Evolutionary conservation across 1,284 basidiomycete species (phyloP).

Genomic region (Sanghuangporus sanghuang): DNA sequence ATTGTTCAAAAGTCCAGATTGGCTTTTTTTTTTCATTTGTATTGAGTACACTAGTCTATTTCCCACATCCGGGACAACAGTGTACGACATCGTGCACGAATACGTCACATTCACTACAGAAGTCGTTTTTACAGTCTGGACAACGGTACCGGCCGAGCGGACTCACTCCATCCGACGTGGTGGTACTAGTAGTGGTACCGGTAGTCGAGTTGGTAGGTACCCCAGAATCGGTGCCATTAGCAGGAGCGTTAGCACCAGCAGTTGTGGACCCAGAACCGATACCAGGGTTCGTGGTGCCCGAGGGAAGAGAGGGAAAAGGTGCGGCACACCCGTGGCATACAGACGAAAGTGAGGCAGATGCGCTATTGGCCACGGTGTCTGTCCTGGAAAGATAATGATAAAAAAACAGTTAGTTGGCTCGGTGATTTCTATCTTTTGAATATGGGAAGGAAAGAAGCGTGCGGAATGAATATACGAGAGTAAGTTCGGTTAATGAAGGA

Average conservation of each 20-base stretch:
- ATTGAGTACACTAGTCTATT: conserved; percentile 25
- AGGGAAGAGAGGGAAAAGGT: conserved; percentile 40
- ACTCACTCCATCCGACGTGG: conserved; percentile 59
- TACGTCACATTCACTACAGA: conserved; percentile 62
- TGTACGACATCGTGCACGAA: conserved; percentile 59
- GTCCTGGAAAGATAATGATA: conserved; percentile 27
- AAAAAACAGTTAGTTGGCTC: conserved; percentile 8
- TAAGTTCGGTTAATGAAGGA: conserved; percentile 9
- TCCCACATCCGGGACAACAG: conserved; percentile 50
- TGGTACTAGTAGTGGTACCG: conserved; percentile 22
- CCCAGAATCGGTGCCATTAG: conserved; percentile 18
- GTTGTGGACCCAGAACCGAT: background rate
- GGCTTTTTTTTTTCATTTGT: conserved; percentile 16
- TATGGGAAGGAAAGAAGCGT: background rate
- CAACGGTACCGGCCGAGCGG: conserved; percentile 78
- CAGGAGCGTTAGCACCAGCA: background rate
- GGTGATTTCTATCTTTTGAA: background rate
- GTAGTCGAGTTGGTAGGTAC: background rate
- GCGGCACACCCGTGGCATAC: conserved; percentile 73
- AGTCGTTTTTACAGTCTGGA: conserved; percentile 44
- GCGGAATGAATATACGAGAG: conserved; percentile 6
- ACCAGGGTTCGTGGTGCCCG: conserved; percentile 1
- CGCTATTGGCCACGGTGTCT: conserved; percentile 35
- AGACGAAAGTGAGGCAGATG: conserved; percentile 27
- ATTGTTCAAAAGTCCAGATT: background rate